Percentiles rank a stretch among this genome's conserved stretches.
Evolutionary conservation across 2,329 filamentous ascomycete genomes (phyloP).

Genomic region (Massarina eburnea): DNA sequence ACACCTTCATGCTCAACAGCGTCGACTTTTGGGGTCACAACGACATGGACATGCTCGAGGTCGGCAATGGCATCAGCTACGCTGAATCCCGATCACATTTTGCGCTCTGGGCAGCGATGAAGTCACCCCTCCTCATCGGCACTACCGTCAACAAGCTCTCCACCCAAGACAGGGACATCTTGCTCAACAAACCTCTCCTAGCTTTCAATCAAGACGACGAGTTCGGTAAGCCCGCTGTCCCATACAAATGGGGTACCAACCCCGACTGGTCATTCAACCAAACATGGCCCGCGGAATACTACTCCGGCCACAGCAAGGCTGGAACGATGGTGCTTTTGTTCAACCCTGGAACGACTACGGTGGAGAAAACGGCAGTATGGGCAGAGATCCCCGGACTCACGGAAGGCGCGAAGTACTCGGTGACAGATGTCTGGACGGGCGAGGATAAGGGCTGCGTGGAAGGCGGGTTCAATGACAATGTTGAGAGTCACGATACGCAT

Average conservation of each 20-base stretch:
- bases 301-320: slow-evolving; percentile 20
- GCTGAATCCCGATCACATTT: slow-evolving; percentile 42
- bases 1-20: slow-evolving; percentile 20
- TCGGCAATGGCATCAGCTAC: slow-evolving; percentile 40
- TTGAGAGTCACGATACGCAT: slow-evolving; percentile 20
- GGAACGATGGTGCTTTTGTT: slow-evolving; percentile 29
- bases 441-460: slow-evolving; percentile 13
- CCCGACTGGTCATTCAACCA: slow-evolving; percentile 54
- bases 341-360: slow-evolving; percentile 18
- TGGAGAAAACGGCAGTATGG: slow-evolving; percentile 17
- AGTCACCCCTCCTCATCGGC: slow-evolving; percentile 48
- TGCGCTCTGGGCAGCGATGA: slow-evolving; percentile 46
- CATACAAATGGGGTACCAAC: slow-evolving; percentile 53
- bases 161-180: slow-evolving; percentile 42
- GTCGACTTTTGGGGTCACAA: slow-evolving; percentile 24
- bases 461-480: slow-evolving; percentile 5
- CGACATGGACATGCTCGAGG: slow-evolving; percentile 37
- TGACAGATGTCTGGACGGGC: slow-evolving; percentile 24
- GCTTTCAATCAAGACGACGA: slow-evolving; percentile 50
- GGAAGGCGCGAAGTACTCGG: slow-evolving; percentile 10
- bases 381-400: slow-evolving; percentile 22
- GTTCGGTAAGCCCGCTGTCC: slow-evolving; percentile 42
- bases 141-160: slow-evolving; percentile 41
- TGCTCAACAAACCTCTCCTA: slow-evolving; percentile 45
- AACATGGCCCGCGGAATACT: slow-evolving; percentile 29